Percentiles rank a stretch among this genome's conserved stretches.
Conservation (phyloP, 352 stramenopile species). For the Phytophthora pinifolia region DNA sequence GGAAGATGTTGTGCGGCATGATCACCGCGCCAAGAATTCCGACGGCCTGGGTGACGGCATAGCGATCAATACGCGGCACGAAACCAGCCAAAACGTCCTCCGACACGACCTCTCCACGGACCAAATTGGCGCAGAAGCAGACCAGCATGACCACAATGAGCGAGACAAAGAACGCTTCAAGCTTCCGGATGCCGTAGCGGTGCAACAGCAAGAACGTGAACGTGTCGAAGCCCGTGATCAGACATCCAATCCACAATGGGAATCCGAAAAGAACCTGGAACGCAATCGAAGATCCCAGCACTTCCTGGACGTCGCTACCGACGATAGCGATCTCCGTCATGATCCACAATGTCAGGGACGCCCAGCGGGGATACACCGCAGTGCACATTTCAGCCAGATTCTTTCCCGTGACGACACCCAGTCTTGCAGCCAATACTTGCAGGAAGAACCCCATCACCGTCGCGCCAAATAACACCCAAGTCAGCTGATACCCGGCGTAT, state of each 20-base stretch:
- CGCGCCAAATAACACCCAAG: conserved; percentile 91
- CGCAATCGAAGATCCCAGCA: conserved; percentile 91
- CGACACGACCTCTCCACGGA: conserved; percentile 69
- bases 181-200: conserved; percentile 91
- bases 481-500: conserved; percentile 88
- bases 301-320: conserved; percentile 91
- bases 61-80: conserved; percentile 67
- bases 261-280: conserved; percentile 91
- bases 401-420: conserved; percentile 92
- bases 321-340: conserved; percentile 95
- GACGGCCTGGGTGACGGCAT: conserved; percentile 83
- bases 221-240: conserved; percentile 89
- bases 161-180: conserved; percentile 92
- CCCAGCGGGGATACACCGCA: conserved; percentile 72
- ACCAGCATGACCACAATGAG: conserved; percentile 94
- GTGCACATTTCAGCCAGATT: conserved; percentile 91
- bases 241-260: conserved; percentile 88
- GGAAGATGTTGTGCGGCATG: conserved; percentile 97
- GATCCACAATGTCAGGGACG: conserved; percentile 83
- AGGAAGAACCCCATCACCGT: conserved; percentile 93
- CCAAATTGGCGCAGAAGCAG: conserved; percentile 92
- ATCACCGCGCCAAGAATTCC: conserved; percentile 95
- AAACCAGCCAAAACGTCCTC: conserved; percentile 82
- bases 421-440: conserved; percentile 90
- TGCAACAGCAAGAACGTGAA: conserved; percentile 95